Evolutionary conservation across 495 filamentous ascomycete genomes (phyloP).

Genomic region (Pyronema domesticum): DNA sequence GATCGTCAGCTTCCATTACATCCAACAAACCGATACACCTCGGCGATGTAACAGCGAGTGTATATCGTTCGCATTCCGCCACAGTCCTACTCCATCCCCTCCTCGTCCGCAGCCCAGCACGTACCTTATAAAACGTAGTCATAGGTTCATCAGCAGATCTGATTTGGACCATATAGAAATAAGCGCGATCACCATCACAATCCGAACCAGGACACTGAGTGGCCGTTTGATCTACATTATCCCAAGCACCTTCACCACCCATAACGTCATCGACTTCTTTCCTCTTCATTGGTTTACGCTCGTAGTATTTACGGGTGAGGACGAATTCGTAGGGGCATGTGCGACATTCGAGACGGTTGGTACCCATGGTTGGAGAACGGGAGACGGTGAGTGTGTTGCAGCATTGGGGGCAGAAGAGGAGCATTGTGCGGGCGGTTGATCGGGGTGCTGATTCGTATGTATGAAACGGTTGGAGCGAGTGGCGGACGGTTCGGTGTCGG

Average conservation of each 20-base stretch:
- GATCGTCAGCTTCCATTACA: not conserved
- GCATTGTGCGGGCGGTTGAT: conserved; percentile 31
- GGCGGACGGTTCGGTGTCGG: not conserved
- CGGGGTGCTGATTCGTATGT: not conserved
- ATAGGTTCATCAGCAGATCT: conserved; percentile 96
- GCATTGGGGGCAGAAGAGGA: conserved; percentile 83
- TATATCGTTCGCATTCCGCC: not conserved
- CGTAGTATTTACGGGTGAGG: conserved; percentile 53
- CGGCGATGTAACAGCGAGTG: not conserved
- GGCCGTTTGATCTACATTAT: conserved; percentile 64
- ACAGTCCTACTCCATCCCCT: too few relatives aligned
- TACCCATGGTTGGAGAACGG: conserved; percentile 36
- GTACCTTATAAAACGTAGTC: conserved; percentile 84
- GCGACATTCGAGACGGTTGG: conserved; percentile 75
- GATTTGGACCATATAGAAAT: conserved; percentile 93
- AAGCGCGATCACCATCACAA: conserved; percentile 65
- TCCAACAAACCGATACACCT: conserved; percentile 11
- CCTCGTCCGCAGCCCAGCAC: not conserved
- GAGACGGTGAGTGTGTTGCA: conserved; percentile 69
- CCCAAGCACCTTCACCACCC: conserved; percentile 71
- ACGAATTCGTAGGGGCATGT: conserved; percentile 80
- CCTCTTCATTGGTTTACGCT: conserved; percentile 48
- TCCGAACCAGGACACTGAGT: conserved; percentile 26
- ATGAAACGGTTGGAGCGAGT: too few relatives aligned
- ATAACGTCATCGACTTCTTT: conserved; percentile 85